These are phyloP conservation scores for Zalerion maritima DNA, from an alignment of 495 filamentous ascomycete species.

Conservation along the genomic window DNA sequence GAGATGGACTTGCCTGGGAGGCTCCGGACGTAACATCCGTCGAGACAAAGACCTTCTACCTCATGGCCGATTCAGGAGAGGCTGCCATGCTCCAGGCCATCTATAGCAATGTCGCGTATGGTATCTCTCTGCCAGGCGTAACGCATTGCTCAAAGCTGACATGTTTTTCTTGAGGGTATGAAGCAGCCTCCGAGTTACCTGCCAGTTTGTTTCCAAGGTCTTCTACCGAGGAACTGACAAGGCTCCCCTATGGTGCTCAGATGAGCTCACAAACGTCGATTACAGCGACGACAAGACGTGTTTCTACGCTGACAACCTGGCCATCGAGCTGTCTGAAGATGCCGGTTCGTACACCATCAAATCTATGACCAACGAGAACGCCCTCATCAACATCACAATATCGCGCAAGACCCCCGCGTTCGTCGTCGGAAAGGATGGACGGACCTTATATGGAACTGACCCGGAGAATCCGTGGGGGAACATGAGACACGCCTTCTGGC, in stretches of 20 bases:
- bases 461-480: constrained; percentile 73
- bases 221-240: constrained; percentile 55
- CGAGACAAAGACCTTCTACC: constrained; percentile 94
- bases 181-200: constrained; percentile 79
- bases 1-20: constrained; percentile 69
- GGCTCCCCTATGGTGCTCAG: constrained; percentile 67
- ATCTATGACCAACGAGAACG: constrained; percentile 59
- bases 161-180: constrained; percentile 5
- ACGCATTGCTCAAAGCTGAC: constrained; percentile 16
- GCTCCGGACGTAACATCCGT: constrained; percentile 72
- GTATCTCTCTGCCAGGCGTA: constrained; percentile 3
- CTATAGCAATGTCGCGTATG: constrained; percentile 95
- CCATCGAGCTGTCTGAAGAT: constrained; percentile 71
- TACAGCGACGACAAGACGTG: constrained; percentile 72
- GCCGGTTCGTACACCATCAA: constrained; percentile 71
- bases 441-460: constrained; percentile 73
- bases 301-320: constrained; percentile 73
- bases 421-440: constrained; percentile 74
- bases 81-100: constrained; percentile 78
- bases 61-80: constrained; percentile 63
- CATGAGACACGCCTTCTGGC: constrained; percentile 90
- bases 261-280: constrained; percentile 54
- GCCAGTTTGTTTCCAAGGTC: constrained; percentile 83
- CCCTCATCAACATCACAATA: constrained; percentile 71
- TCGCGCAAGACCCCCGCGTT: constrained; percentile 67